Conservation (phyloP, 1,284 basidiomycete species). For the Naganishia sp. region DNA sequence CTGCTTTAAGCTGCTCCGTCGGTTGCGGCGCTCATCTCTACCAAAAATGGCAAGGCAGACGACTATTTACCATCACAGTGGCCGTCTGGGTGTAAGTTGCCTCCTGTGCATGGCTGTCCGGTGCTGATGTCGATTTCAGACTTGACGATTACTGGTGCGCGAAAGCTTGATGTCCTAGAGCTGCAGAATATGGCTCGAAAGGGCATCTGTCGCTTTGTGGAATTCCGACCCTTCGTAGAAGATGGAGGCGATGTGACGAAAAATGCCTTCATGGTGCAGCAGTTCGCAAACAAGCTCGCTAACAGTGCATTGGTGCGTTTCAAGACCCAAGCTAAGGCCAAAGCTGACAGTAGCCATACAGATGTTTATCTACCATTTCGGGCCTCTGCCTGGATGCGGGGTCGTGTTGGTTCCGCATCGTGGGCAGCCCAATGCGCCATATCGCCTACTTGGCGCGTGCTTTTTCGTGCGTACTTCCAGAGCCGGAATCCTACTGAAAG, state of each 20-base stretch:
- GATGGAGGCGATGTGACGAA: slow-evolving; percentile 21
- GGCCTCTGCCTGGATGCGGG: slow-evolving; percentile 21
- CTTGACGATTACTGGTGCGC: slow-evolving; percentile 23
- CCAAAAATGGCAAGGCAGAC: slow-evolving; percentile 20
- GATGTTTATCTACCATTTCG: slow-evolving; percentile 33
- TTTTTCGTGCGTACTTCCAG: slow-evolving; percentile 25
- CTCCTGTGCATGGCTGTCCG: neutral
- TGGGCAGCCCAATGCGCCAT: slow-evolving; percentile 16
- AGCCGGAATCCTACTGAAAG: neutral
- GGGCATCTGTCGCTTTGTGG: slow-evolving; percentile 28
- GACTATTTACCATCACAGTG: slow-evolving; percentile 21
- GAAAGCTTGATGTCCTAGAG: slow-evolving; percentile 24
- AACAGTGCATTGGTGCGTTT: slow-evolving; percentile 25
- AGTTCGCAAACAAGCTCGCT: slow-evolving; percentile 31
- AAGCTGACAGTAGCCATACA: neutral
- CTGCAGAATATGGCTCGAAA: slow-evolving; percentile 27
- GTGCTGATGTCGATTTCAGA: neutral
- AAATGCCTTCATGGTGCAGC: slow-evolving; percentile 15
- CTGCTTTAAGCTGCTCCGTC: slow-evolving; percentile 20
- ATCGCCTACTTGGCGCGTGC: slow-evolving; percentile 27
- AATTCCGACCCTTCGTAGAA: slow-evolving; percentile 25
- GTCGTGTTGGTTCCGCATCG: slow-evolving; percentile 28
- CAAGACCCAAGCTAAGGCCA: too few relatives aligned
- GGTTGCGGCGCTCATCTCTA: slow-evolving; percentile 16
- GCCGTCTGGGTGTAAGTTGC: slow-evolving; percentile 25